These are phyloP conservation scores for Parasarocladium wereldwijsianum DNA, from an alignment of 2,329 filamentous ascomycete species.

Conservation along the genomic window DNA sequence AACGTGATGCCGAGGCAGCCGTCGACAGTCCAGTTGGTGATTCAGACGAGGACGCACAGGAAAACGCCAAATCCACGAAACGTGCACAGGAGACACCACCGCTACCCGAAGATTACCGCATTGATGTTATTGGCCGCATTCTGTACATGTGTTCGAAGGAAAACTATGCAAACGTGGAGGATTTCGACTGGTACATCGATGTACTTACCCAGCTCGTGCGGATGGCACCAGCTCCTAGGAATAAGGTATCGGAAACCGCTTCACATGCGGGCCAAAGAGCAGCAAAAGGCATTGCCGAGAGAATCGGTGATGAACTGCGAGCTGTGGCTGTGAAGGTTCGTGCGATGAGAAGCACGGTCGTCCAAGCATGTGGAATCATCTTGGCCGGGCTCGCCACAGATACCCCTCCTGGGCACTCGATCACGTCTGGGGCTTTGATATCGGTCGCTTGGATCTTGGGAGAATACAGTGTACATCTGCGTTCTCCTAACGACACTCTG, in stretches of 20 bases:
- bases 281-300: constrained; percentile 39
- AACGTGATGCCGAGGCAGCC: constrained; percentile 26
- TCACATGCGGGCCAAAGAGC: constrained; percentile 8
- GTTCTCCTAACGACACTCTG: constrained; percentile 56
- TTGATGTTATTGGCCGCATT: constrained; percentile 70
- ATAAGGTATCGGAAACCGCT: constrained; percentile 20
- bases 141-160: constrained; percentile 80
- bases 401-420: constrained; percentile 37
- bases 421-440: constrained; percentile 52
- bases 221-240: constrained; percentile 40
- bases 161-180: constrained; percentile 70
- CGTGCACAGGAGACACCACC: constrained; percentile 32
- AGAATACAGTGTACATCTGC: constrained; percentile 66
- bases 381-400: constrained; percentile 41
- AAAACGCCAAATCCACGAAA: constrained; percentile 16
- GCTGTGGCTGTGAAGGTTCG: constrained; percentile 87
- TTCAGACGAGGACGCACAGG: constrained; percentile 35
- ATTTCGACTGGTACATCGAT: constrained; percentile 97
- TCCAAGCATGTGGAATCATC: constrained; percentile 69
- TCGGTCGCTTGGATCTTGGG: constrained; percentile 76
- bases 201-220: constrained; percentile 74
- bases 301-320: constrained; percentile 71
- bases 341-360: constrained; percentile 65
- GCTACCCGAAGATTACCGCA: constrained; percentile 73
- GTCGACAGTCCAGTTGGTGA: constrained; percentile 26